Base-by-base conservation (phyloP, 2,329 filamentous ascomycete species). In the Arthrobotrys musiformis region DNA sequence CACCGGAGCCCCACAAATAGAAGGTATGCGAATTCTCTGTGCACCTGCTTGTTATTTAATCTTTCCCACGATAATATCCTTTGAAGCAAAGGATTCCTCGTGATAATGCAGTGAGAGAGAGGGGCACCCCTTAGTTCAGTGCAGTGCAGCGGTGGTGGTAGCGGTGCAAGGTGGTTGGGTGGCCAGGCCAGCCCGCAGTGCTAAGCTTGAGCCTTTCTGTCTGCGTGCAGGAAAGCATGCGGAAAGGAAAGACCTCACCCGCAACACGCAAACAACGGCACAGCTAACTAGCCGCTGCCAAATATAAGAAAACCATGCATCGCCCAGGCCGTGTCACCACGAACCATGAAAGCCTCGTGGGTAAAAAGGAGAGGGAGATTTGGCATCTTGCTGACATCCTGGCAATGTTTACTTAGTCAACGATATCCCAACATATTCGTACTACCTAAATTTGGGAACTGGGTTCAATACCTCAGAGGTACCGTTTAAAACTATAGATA, bases 371-470 rank as follows among this genome's bases (percentile, higher is more conserved):
- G 40, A 11, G 40, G 19, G 28, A 37, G 35, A n/a, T 37, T 37
- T 35, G 8, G 30, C 44, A 13, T 52, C 33, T 52, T 52, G 63
- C 64, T 77, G 52, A 70, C 61, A 70, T 46, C 6, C 24, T 68
- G n/a, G n/a, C n/a, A n/a, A n/a, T 44, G 17, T 35, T 42, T 17
- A n/a, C 40, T 15, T 70, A 70, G 73, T 56, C 15, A 54, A 70
- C 28, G 42, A 70, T 30, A 70, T 69, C 33, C 72, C 72, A 56
- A 67, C 35, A 7, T 48, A 17, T 19, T 61, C 61, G 50, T 77
- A 70, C 52, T 64, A 64, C 73, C 73, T 77, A 7, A 77, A 64
- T 44, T 46, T 77, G 17, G 73, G 73, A 9, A 70, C 54, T 30
- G 58, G 48, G 11, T 77, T 77, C 60, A 77, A 77, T 70, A 70